phyloP scores from a whole-genome alignment of 352 stramenopile species.

The Phytophthora hybrid region DNA sequence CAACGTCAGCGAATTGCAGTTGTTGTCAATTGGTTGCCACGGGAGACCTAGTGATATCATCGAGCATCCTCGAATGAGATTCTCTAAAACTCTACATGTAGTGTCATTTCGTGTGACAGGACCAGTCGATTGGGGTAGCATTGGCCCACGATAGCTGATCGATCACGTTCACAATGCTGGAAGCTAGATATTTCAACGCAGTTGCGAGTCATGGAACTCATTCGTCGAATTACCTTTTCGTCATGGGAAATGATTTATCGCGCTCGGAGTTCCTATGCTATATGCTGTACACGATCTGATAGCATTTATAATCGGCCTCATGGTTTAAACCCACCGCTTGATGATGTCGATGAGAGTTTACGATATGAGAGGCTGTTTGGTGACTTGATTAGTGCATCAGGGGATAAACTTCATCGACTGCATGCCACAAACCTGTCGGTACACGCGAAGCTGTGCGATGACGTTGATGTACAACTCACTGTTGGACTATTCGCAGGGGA shows the following conservation, averaged over 20 bases:
- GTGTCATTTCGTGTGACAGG: no score
- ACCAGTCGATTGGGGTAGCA: no score
- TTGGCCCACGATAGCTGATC: no score
- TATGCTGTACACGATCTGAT: slow-evolving; percentile 50
- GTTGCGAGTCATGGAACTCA: slow-evolving; percentile 68
- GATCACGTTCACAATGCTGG: no score
- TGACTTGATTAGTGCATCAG: slow-evolving; percentile 69
- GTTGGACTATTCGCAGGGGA: slow-evolving; percentile 63
- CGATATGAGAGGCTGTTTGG: slow-evolving; percentile 44
- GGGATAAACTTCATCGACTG: slow-evolving; percentile 72
- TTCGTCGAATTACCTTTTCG: slow-evolving; percentile 72
- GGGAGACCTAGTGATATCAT: no score
- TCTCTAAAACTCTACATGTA: no score
- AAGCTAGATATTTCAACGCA: slow-evolving; percentile 49
- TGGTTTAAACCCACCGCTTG: slow-evolving; percentile 64
- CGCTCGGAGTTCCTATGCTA: slow-evolving; percentile 63
- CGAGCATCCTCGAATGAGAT: no score
- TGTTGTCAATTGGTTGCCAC: no score
- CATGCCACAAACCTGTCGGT: slow-evolving; percentile 58
- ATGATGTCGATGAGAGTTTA: slow-evolving; percentile 55
- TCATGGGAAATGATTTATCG: slow-evolving; percentile 85
- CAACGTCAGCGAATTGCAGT: no score
- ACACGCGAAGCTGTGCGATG: slow-evolving; percentile 42
- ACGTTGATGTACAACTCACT: slow-evolving; percentile 35
- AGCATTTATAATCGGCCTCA: slow-evolving; percentile 71